Percentiles rank a stretch among this genome's conserved stretches.
Conservation (phyloP, 1,139 yeast species). For the Candida albicans region DNA sequence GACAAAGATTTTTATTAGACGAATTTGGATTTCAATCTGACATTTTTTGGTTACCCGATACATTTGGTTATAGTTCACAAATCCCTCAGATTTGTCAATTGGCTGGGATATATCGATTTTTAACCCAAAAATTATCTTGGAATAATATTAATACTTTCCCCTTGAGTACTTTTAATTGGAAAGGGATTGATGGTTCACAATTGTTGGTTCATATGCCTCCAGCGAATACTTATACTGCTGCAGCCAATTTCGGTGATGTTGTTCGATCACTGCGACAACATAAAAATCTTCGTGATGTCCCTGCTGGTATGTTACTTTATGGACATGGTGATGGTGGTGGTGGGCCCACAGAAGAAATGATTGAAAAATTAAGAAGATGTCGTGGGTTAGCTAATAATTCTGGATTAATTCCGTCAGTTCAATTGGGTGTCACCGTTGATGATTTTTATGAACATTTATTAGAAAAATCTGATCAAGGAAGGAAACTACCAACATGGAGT, state of each 20-base stretch:
- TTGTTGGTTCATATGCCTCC: slow-evolving; percentile 98
- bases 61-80: slow-evolving; percentile 95
- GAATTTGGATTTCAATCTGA: slow-evolving; percentile 76
- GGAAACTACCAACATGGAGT: slow-evolving; percentile 76
- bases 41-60: slow-evolving; percentile 94
- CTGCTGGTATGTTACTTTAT: slow-evolving; percentile 75
- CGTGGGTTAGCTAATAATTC: slow-evolving; percentile 82
- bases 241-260: slow-evolving; percentile 91
- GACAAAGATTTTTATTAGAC: slow-evolving; percentile 79
- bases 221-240: slow-evolving; percentile 90
- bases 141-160: slow-evolving; percentile 91
- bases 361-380: slow-evolving; percentile 87
- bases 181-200: slow-evolving; percentile 89
- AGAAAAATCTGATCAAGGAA: slow-evolving; percentile 63
- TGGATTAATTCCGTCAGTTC: slow-evolving; percentile 79
- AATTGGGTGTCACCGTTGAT: slow-evolving; percentile 72
- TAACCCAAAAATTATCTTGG: slow-evolving; percentile 96
- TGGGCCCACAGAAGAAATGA: slow-evolving; percentile 92
- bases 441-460: slow-evolving; percentile 74
- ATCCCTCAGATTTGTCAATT: slow-evolving; percentile 88
- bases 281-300: slow-evolving; percentile 77
- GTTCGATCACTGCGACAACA: slow-evolving; percentile 76
- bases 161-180: slow-evolving; percentile 90
- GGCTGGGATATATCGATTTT: slow-evolving; percentile 78
- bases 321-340: slow-evolving; percentile 99